Conservation (phyloP, 352 stramenopile genomes). For the Blastocystis sp. region DNA sequence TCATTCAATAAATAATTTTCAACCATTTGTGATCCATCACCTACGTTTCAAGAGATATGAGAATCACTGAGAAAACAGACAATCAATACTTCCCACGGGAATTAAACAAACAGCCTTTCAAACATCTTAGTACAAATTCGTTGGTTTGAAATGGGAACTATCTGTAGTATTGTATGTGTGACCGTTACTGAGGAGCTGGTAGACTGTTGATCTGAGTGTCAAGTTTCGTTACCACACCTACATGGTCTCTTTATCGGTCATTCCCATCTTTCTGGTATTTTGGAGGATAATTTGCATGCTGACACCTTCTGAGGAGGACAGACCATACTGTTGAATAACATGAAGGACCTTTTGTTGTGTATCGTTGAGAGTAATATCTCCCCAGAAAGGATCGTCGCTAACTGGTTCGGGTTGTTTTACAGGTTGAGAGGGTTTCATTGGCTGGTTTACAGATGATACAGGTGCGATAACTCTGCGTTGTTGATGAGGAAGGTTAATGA, state of each 20-base stretch:
- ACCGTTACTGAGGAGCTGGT: slow-evolving; percentile 37
- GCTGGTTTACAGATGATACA: background rate
- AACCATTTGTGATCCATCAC: background rate
- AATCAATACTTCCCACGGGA: background rate
- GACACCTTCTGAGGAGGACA: background rate
- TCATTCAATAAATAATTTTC: too few species aligned
- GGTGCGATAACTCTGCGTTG: background rate
- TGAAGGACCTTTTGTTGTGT: slow-evolving; percentile 37
- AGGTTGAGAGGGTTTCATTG: background rate
- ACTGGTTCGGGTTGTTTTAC: background rate
- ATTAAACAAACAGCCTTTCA: slow-evolving; percentile 2
- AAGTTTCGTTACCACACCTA: background rate
- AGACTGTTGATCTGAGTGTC: background rate
- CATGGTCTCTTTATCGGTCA: slow-evolving; percentile 28
- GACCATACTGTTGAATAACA: slow-evolving; percentile 22
- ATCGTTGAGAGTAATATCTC: background rate
- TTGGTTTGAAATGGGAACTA: slow-evolving; percentile 54
- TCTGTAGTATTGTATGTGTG: slow-evolving; percentile 51
- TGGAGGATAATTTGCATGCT: slow-evolving; percentile 50
- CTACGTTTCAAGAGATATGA: background rate
- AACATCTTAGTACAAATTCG: slow-evolving; percentile 23
- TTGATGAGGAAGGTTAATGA: background rate
- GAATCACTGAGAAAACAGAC: background rate
- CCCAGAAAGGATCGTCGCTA: background rate
- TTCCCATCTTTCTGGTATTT: background rate